Evolutionary conservation across 768 basidiomycete genomes (phyloP), one percentile per base, ranked within the genome.

Genomic region (Tephrocybe sp.): DNA sequence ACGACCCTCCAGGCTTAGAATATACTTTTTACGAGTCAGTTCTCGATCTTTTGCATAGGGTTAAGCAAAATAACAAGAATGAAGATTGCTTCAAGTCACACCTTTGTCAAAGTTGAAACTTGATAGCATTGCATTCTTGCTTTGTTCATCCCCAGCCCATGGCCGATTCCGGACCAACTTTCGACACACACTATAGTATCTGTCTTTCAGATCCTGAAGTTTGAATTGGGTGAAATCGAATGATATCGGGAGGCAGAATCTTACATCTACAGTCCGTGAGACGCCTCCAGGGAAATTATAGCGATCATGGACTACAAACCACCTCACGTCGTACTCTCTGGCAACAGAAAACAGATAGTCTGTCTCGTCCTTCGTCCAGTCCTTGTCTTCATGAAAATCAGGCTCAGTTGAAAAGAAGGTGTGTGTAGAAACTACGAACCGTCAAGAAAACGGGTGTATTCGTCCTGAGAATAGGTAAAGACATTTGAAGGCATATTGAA

Each of bases 361-460:
- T 0, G 97, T 98, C 68, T 98, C 94, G 58, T 93, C 91, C 59
- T 87, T 88, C 5, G 89, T 80, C 97, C 97, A 98, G 53, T 87
- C 86, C 9, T 71, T 72, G 60, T 95, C 96, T 86, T 48, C 20
- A 20, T 45, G 13, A n/a, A 16, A 34, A 22, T 22, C 41, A 6
- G 43, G 48, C 23, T 16, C 5, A 14, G 35, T 1, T 4, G 35
- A 39, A 6, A 42, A 12, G 39, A 13, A 11, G 26, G 38, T 4
- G 32, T 49, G 32, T 36, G 2, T 31, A 55, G 75, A 40, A 41
- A 88, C 1, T 36, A 57, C 74, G 39, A 40, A 89, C 91, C 91
- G 72, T 85, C 78, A 3, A 97, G 71, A 58, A 85, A 78, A n/a
- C 76, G 75, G 2, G 80, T 78, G 62, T 98, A 99, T 70, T 98